phyloP scores from a whole-genome alignment of 768 basidiomycete species.

The Kwoniella mangroviensis region DNA sequence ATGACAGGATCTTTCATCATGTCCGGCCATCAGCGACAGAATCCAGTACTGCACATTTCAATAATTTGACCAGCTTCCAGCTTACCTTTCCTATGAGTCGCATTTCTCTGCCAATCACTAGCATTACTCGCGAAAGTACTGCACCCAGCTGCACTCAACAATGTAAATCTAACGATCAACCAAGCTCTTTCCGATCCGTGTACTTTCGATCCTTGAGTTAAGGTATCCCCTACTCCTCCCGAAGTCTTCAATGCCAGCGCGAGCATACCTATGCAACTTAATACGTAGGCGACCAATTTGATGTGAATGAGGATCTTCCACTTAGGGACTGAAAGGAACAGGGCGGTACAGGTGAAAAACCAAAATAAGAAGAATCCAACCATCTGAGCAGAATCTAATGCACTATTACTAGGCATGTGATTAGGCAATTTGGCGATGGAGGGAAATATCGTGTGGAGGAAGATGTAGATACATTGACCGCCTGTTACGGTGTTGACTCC shows the following conservation, averaged over 20 bases:
- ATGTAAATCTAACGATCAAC: conserved; percentile 42
- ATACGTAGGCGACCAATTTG: conserved; percentile 38
- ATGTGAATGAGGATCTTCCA: conserved; percentile 39
- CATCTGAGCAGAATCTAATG: conserved; percentile 33
- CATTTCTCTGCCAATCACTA: conserved; percentile 48
- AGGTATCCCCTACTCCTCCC: conserved; percentile 33
- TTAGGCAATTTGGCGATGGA: conserved; percentile 37
- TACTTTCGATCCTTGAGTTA: conserved; percentile 24
- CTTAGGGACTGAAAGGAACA: conserved; percentile 32
- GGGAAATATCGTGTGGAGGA: conserved; percentile 47
- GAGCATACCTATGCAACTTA: conserved; percentile 36
- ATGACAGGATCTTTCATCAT: conserved; percentile 34
- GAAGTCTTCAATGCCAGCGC: conserved; percentile 30
- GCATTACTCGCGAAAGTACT: conserved; percentile 50
- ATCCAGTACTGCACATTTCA: not conserved
- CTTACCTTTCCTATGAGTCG: conserved; percentile 24
- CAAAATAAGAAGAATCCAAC: conserved; percentile 37
- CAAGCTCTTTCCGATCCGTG: conserved; percentile 33
- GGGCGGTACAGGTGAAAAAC: conserved; percentile 20
- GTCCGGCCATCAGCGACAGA: not conserved
- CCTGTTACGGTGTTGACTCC: conserved; percentile 38
- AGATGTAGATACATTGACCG: conserved; percentile 42
- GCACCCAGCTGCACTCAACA: conserved; percentile 43
- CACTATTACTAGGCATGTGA: conserved; percentile 29
- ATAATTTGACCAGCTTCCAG: not conserved